Evolutionary conservation across 1,139 yeast species (phyloP), one percentile per base, ranked within the genome.

Genomic region (Taphrina populina): DNA sequence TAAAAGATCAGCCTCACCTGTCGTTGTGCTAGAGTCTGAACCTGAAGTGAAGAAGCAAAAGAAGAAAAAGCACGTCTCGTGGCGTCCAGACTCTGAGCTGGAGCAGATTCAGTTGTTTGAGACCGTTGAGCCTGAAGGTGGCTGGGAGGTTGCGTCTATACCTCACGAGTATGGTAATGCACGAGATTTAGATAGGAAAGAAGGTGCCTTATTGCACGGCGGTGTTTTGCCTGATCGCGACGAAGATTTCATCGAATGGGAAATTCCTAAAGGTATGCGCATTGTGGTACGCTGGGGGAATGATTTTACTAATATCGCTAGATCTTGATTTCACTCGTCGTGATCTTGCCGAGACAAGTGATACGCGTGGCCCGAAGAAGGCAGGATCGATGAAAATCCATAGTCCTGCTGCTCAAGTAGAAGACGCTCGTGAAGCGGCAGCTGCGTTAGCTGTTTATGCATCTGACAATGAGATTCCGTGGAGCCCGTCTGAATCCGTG

Each of bases 61-160:
- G 52, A 61, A 62, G 55, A 59, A 57, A 49, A 72, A 71, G 60
- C 51, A 65, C 2, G 76, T 72, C 2, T 64, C 61, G 20, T 72
- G 75, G 74, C 64, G 63, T 33, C 57, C 63, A 6, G 73, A 70
- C 34, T 62, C 60, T 8, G 67, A 67, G 17, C 71, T 68, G 67
- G 80, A 67, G 62, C 68, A 63, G 66, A 76, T 69, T 65, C 73
- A 67, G 41, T 62, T 64, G 59, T 79, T 61, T 76, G 80, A 69
- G 67, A 75, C 61, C 62, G 30, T 43, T 23, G 59, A 57, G 17
- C 53, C 57, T 1, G 58, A 57, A 26, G 78, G 62, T 69, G 74
- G 64, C 67, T 71, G 63, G 65, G 73, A 46, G 75, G 77, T 15
- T 64, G 57, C 65, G 20, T 57, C 49, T 72, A 37, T 78, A 76